Evolutionary conservation across 2,329 filamentous ascomycete species (phyloP).

Genomic region (Fonsecaea pedrosoi): DNA sequence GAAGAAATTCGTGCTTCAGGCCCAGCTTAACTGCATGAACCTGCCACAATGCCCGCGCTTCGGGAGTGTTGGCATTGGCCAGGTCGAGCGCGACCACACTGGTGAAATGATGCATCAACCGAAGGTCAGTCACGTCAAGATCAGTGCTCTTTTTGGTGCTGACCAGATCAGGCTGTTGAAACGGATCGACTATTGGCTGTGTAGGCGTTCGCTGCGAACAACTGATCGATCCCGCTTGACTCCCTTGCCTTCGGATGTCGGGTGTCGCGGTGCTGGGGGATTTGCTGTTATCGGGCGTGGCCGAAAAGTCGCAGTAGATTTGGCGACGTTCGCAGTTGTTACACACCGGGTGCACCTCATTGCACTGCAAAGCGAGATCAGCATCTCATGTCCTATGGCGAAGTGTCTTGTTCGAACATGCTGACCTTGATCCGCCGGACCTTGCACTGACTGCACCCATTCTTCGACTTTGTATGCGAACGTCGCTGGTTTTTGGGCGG

Average conservation of each 20-base stretch:
- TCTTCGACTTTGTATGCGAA: slow-evolving; percentile 49
- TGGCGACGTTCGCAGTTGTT: slow-evolving; percentile 48
- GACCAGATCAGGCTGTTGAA: slow-evolving; percentile 37
- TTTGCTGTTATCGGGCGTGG: slow-evolving; percentile 31
- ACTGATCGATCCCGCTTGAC: slow-evolving; percentile 20
- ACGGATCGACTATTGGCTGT: slow-evolving; percentile 32
- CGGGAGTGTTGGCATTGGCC: slow-evolving; percentile 43
- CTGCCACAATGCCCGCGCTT: slow-evolving; percentile 46
- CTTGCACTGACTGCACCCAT: slow-evolving; percentile 50
- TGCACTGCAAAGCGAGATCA: slow-evolving; percentile 42
- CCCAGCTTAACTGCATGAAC: slow-evolving; percentile 47
- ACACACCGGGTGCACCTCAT: slow-evolving; percentile 48
- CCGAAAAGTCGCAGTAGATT: slow-evolving; percentile 46
- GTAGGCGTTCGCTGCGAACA: slow-evolving; percentile 23
- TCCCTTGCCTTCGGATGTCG: slow-evolving; percentile 20
- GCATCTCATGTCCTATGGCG: background rate
- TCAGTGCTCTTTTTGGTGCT: slow-evolving; percentile 40
- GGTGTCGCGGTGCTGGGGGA: slow-evolving; percentile 26
- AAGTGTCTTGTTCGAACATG: slow-evolving; percentile 2
- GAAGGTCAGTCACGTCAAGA: slow-evolving; percentile 46
- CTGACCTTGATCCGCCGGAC: slow-evolving; percentile 49
- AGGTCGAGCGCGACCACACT: slow-evolving; percentile 47
- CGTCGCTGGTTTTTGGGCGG: slow-evolving; percentile 40
- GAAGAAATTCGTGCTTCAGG: slow-evolving; percentile 52
- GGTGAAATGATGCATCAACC: slow-evolving; percentile 49